Percentiles rank a stretch among this genome's conserved stretches.
phyloP scores from a whole-genome alignment of 306 rosid species.

The Corylus americana region DNA sequence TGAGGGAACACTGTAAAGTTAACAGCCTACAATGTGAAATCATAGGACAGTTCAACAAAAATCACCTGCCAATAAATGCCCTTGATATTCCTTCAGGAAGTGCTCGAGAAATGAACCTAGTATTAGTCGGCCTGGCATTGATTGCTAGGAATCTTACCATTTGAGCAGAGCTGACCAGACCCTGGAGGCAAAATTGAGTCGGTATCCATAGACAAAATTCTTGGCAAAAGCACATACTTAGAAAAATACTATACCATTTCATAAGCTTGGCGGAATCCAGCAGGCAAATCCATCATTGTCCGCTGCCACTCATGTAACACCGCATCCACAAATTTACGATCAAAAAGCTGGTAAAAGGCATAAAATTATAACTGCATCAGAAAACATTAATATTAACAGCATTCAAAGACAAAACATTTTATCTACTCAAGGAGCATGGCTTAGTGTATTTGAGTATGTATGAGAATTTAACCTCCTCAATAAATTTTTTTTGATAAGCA shows the following conservation, averaged over 20 bases:
- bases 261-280: slow-evolving; percentile 96
- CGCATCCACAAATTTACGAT: slow-evolving; percentile 90
- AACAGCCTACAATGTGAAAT: neutral
- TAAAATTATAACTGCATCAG: slow-evolving; percentile 27
- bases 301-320: slow-evolving; percentile 93
- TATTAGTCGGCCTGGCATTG: slow-evolving; percentile 89
- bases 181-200: slow-evolving; percentile 55
- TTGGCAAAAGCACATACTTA: slow-evolving; percentile 25
- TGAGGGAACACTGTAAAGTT: neutral
- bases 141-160: slow-evolving; percentile 83
- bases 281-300: slow-evolving; percentile 96
- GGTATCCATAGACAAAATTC: slow-evolving; percentile 28
- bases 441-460: slow-evolving; percentile 14
- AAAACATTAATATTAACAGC: slow-evolving; percentile 26
- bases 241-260: slow-evolving; percentile 68
- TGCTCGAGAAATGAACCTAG: slow-evolving; percentile 71
- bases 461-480: slow-evolving; percentile 76
- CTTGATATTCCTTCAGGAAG: slow-evolving; percentile 85
- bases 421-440: neutral
- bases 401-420: slow-evolving; percentile 4
- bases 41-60: slow-evolving; percentile 19
- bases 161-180: slow-evolving; percentile 97
- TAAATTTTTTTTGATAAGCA: slow-evolving; percentile 30
- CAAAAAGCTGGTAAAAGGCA: slow-evolving; percentile 72
- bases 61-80: slow-evolving; percentile 94